Base-by-base conservation (phyloP, 1,284 basidiomycete species). In the Cutaneotrichosporon spelunceum region DNA sequence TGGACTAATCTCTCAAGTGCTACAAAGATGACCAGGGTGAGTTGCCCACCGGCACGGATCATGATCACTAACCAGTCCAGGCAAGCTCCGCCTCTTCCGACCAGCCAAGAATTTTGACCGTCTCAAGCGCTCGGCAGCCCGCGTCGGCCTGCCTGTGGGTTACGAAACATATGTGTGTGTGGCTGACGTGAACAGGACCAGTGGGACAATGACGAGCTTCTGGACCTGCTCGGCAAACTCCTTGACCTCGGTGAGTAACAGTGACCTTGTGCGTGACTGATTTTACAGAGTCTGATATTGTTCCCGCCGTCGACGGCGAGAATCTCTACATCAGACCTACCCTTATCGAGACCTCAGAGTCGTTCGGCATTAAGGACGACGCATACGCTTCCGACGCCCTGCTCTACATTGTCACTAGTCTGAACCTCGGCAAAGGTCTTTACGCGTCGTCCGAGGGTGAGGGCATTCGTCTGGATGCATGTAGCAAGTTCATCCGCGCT, bases 281-380 rank as follows among this genome's bases (percentile, higher is more conserved):
- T 19, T 34, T 39, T 48, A 11, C 53, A 62, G 65, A 66, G 60
- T 42, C 50, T 23, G 50, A 59, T 34, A 57, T 75, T 16, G 74
- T 76, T 6, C 75, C 76, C 24, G 36, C 61, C 14, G 70, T 68
- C 33, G 73, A 78, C 60, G 76, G 76, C 39, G 65, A 64, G 44
- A 74, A 70, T 61, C 71, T 78, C 49, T 78, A 78, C 72, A 75
- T 78, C 66, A 73, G 76, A 29, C 76, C 75, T 2, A 78, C 72
- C 14, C 67, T 78, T 13, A 60, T 78, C 62, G 76, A 78, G 60
- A 76, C 74, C 16, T 75, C 74, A 10, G 72, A 76, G 68, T 73
- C 70, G 21, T 77, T 73, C 61, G 76, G 75, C 39, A 74, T 78
- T 67, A 75, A 75, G 59, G 74, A 75, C 63, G 72, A 74, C 49